These are phyloP conservation scores for Tympanopsis confertula DNA, from an alignment of 2,329 filamentous ascomycete genomes.

Conservation along the genomic window DNA sequence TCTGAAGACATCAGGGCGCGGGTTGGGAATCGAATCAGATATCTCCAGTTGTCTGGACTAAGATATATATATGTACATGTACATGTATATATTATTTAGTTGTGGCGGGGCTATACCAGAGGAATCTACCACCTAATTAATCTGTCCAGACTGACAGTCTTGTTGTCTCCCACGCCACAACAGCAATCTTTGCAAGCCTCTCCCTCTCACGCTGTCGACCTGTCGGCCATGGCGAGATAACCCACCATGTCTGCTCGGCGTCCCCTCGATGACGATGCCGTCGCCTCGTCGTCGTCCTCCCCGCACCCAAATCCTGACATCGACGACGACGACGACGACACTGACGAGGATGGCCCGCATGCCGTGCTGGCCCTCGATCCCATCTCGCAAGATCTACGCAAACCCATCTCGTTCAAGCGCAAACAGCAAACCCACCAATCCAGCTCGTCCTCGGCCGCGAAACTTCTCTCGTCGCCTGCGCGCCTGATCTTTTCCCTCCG, in stretches of 20 bases:
- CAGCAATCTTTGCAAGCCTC: no score
- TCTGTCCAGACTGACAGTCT: no score
- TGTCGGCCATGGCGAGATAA: no score
- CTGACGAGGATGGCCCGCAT: constrained; percentile 15
- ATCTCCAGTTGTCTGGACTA: no score
- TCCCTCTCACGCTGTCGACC: no score
- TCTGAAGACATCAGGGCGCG: no score
- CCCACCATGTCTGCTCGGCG: constrained; percentile 3
- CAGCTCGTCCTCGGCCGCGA: constrained; percentile 10
- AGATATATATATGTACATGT: no score
- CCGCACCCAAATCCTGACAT: constrained; percentile 22
- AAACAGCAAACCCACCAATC: constrained; percentile 44
- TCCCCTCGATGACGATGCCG: constrained; percentile 18
- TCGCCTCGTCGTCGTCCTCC: constrained; percentile 17
- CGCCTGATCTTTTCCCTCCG: constrained; percentile 37
- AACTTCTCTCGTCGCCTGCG: constrained; percentile 29
- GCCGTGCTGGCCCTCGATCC: constrained; percentile 35
- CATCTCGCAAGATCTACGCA: constrained; percentile 32
- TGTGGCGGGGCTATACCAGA: no score
- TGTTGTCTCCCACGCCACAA: no score
- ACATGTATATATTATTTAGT: no score
- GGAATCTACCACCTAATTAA: no score
- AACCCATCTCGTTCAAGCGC: constrained; percentile 61
- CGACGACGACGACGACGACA: constrained; percentile 33
- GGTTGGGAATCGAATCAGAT: no score